Conservation (phyloP, 257 asterid genomes). For the Solanum bulbocastanum region DNA sequence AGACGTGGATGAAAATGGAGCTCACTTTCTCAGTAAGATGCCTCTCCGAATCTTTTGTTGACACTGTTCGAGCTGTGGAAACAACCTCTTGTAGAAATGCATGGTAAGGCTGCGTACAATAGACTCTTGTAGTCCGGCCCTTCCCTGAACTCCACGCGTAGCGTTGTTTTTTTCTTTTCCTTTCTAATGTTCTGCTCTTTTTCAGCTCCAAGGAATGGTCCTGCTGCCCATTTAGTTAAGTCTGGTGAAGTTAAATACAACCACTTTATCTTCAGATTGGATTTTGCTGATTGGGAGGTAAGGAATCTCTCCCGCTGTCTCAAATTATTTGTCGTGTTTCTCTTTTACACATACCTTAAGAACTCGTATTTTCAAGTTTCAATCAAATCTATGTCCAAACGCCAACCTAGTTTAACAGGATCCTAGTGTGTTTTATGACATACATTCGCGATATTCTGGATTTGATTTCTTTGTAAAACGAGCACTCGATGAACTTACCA, state of each 20-base stretch:
- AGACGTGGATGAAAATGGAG: slow-evolving; percentile 29
- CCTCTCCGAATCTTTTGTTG: not conserved
- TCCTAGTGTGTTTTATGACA: not conserved
- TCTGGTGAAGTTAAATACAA: slow-evolving; percentile 24
- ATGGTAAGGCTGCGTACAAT: not conserved
- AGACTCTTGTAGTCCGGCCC: not conserved
- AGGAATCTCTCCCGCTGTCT: not conserved
- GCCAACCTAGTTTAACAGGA: not conserved
- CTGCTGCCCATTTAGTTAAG: slow-evolving; percentile 16
- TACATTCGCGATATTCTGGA: not conserved
- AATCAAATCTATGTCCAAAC: not conserved
- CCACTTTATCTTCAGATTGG: slow-evolving; percentile 43
- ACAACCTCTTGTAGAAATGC: not conserved
- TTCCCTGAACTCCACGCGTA: not conserved
- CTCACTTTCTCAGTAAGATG: slow-evolving; percentile 33
- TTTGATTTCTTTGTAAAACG: not conserved
- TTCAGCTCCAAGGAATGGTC: slow-evolving; percentile 43
- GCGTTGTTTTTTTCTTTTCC: not conserved
- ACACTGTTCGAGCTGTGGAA: not conserved
- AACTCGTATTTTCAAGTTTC: not conserved
- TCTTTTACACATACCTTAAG: not conserved
- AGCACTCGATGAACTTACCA: not conserved
- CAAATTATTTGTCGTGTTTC: not conserved
- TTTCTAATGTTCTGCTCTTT: not conserved
- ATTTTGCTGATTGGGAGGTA: slow-evolving; percentile 60